Evolutionary conservation across 1,139 yeast genomes (phyloP), one percentile per base, ranked within the genome.

Genomic region (Diutina pseudorugosa): DNA sequence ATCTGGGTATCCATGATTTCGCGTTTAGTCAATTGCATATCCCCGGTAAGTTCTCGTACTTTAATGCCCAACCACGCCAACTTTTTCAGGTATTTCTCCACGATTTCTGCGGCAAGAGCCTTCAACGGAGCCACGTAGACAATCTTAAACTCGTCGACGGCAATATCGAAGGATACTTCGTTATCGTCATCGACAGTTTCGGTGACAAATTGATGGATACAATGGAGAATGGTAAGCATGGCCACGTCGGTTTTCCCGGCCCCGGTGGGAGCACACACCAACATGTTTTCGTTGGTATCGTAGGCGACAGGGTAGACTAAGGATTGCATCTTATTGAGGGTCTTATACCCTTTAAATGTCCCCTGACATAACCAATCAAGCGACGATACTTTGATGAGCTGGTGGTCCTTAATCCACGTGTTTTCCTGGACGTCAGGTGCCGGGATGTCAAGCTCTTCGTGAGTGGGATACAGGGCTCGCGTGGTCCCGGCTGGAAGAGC

Each of bases 181-280:
- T 79, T 81, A 33, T 75, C 80, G 21, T 53, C 59, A 11, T 45
- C 49, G 16, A 23, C 33, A 27, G 68, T 63, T 62, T 71, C 85
- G 40, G 74, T 75, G 9, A 76, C 70, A 60, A 70, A 80, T 62
- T 88, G 93, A 47, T 82, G 79, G n/a, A 93, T 84, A 0, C 94
- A 80, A 60, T 85, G 88, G 53, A 94, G 71, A 60, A 93, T 82
- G 0, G 98, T 76, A 45, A 93, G 70, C 61, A 94, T 70, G 0
- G 99, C 99, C 44, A 94, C 96, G 65, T 94, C 98, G 0, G 99
- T 94, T 63, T 93, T 93, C 77, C 99, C 99, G 7, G 98, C 98
- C 75, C 99, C 98, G 0, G 99, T 93, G 2, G 99, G 99, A 0
- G 99, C 99, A 79, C 98, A 93, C 1, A 93, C 91, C 52, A 93